A percentile compares a stretch with the other conserved stretches of the same genome.
phyloP scores from a whole-genome alignment of 371 early-diverging fungal species.

The Saksenaea vasiformis region DNA sequence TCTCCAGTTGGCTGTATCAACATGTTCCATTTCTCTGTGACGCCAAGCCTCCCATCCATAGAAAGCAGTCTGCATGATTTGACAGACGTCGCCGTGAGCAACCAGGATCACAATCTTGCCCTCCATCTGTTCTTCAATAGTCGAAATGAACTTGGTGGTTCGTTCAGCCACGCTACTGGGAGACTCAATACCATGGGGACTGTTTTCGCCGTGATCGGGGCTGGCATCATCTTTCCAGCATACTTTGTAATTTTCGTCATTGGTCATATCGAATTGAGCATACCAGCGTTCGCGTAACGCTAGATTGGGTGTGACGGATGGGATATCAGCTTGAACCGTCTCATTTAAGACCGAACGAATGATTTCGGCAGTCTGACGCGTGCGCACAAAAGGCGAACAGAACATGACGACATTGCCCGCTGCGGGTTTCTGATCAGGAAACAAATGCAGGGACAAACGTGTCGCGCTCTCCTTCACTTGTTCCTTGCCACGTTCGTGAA shows the following conservation, averaged over 20 bases:
- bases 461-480: constrained; percentile 49
- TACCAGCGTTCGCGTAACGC: constrained; percentile 47
- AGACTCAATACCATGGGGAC: constrained; percentile 32
- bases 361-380: constrained; percentile 47
- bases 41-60: constrained; percentile 38
- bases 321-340: constrained; percentile 14
- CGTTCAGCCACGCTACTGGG: constrained; percentile 44
- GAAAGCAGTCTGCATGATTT: constrained; percentile 45
- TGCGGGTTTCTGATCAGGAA: constrained; percentile 16
- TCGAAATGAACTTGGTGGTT: constrained; percentile 39
- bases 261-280: constrained; percentile 44
- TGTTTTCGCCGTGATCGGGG: constrained; percentile 48
- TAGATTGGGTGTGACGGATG: constrained; percentile 25
- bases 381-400: constrained; percentile 51
- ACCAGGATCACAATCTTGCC: constrained; percentile 43
- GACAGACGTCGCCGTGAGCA: constrained; percentile 52
- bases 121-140: constrained; percentile 43
- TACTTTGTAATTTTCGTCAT: constrained; percentile 37
- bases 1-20: constrained; percentile 51
- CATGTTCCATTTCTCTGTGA: constrained; percentile 46
- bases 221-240: constrained; percentile 44
- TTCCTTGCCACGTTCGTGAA: constrained; percentile 42
- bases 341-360: constrained; percentile 33
- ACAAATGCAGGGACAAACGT: constrained; percentile 32
- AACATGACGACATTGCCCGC: constrained; percentile 31